Percentiles rank a stretch among this genome's conserved stretches.
Conservation (phyloP, 2,329 filamentous ascomycete genomes). For the Reticulascus tulasneorum region DNA sequence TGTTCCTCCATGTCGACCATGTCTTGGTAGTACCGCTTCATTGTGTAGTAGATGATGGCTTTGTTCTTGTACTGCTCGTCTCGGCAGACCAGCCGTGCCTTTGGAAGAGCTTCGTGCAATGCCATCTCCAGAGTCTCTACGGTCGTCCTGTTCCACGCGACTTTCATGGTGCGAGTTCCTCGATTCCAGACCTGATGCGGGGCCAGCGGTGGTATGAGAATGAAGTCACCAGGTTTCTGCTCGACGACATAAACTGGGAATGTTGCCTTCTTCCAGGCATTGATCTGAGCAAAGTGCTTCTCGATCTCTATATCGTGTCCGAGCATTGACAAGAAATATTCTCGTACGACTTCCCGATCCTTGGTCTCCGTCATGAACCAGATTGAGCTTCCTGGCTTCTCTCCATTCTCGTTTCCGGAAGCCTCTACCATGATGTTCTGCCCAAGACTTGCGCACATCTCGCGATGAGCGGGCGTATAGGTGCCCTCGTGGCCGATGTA, state of each 20-base stretch:
- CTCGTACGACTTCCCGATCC: slow-evolving; percentile 82
- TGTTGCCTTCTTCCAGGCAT: slow-evolving; percentile 91
- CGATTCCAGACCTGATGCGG: slow-evolving; percentile 99
- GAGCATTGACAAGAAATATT: slow-evolving; percentile 89
- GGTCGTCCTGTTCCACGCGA: slow-evolving; percentile 95
- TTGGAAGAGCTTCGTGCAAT: slow-evolving; percentile 79
- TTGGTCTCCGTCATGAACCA: slow-evolving; percentile 99
- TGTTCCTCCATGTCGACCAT: slow-evolving; percentile 53
- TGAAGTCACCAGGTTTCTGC: slow-evolving; percentile 85
- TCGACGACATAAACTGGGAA: slow-evolving; percentile 93
- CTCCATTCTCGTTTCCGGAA: slow-evolving; percentile 67
- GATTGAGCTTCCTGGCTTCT: slow-evolving; percentile 82
- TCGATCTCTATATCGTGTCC: slow-evolving; percentile 97
- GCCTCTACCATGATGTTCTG: slow-evolving; percentile 99
- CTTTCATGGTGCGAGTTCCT: slow-evolving; percentile 92
- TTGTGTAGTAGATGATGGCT: slow-evolving; percentile 84
- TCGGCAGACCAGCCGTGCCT: slow-evolving; percentile 84
- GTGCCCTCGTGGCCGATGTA: slow-evolving; percentile 98
- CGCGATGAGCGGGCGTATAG: slow-evolving; percentile 89
- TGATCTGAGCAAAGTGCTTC: slow-evolving; percentile 92
- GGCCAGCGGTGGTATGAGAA: slow-evolving; percentile 86
- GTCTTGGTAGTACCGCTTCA: slow-evolving; percentile 71
- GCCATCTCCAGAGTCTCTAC: slow-evolving; percentile 87
- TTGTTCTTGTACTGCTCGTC: slow-evolving; percentile 99
- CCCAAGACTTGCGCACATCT: slow-evolving; percentile 95